Conservation (phyloP, 2,329 filamentous ascomycete species). For the Colletotrichum godetiae region DNA sequence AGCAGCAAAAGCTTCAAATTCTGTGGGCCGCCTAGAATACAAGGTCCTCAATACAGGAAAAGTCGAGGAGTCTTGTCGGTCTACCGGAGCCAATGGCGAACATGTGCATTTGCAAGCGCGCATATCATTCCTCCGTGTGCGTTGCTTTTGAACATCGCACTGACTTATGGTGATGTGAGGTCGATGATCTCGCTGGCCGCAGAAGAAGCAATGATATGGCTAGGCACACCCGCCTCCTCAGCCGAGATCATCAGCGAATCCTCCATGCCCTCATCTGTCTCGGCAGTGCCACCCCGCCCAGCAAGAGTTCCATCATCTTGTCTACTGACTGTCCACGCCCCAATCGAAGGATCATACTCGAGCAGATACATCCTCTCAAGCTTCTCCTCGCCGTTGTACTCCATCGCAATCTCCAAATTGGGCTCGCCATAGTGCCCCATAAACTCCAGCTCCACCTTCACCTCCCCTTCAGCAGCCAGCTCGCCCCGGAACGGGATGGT, state of each 20-base stretch:
- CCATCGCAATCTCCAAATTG: conserved; percentile 44
- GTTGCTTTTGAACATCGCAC: not conserved
- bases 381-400: conserved; percentile 28
- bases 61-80: too few species aligned
- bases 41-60: too few species aligned
- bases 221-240: not conserved
- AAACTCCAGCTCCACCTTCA: conserved; percentile 56
- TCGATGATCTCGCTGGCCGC: conserved; percentile 1
- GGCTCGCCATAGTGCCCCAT: conserved; percentile 61
- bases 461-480: conserved; percentile 37
- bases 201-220: not conserved
- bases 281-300: not conserved
- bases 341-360: conserved; percentile 42
- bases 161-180: not conserved
- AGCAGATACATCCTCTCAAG: conserved; percentile 40
- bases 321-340: conserved; percentile 40
- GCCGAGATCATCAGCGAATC: conserved; percentile 8
- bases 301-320: not conserved
- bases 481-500: conserved; percentile 46
- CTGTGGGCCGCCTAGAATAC: too few species aligned
- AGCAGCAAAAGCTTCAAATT: too few species aligned
- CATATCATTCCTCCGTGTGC: too few species aligned
- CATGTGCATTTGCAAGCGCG: too few species aligned
- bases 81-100: too few species aligned
- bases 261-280: not conserved